Conservation (phyloP, 2,329 filamentous ascomycete genomes). For the Ophiosphaerella narmari region DNA sequence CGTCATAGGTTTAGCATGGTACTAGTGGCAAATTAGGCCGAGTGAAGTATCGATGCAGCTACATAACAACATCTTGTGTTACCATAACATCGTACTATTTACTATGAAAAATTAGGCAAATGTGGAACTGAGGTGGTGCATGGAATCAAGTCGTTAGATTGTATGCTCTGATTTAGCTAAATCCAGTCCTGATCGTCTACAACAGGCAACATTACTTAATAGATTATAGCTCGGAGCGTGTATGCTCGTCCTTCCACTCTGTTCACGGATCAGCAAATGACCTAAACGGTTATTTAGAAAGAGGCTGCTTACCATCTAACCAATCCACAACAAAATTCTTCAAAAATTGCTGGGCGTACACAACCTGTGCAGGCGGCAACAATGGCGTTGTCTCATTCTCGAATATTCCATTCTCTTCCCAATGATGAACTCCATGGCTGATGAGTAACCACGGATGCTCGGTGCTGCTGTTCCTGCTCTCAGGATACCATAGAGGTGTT, state of each 20-base stretch:
- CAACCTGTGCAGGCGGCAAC: conserved; percentile 64
- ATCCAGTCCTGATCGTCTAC: background rate
- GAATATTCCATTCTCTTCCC: conserved; percentile 74
- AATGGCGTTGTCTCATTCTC: conserved; percentile 62
- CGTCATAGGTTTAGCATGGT: too few relatives aligned
- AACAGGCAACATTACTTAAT: background rate
- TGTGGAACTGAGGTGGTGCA: too few relatives aligned
- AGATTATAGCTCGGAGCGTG: background rate
- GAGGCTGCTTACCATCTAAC: conserved; percentile 55
- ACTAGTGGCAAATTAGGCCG: too few relatives aligned
- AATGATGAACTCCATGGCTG: conserved; percentile 76
- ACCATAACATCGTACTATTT: too few relatives aligned
- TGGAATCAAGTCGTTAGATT: background rate
- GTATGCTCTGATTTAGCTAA: background rate
- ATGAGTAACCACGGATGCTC: conserved; percentile 77
- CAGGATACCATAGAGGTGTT: conserved; percentile 69
- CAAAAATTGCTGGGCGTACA: conserved; percentile 62
- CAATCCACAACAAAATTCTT: conserved; percentile 68
- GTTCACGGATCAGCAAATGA: background rate
- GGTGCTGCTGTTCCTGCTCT: conserved; percentile 62
- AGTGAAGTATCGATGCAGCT: too few relatives aligned
- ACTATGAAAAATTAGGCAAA: too few relatives aligned
- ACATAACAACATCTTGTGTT: too few relatives aligned
- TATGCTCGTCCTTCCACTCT: conserved; percentile 1
- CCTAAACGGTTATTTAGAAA: background rate